Conservation (phyloP, 1,139 yeast genomes). For the Yamadazyma dendronema region DNA sequence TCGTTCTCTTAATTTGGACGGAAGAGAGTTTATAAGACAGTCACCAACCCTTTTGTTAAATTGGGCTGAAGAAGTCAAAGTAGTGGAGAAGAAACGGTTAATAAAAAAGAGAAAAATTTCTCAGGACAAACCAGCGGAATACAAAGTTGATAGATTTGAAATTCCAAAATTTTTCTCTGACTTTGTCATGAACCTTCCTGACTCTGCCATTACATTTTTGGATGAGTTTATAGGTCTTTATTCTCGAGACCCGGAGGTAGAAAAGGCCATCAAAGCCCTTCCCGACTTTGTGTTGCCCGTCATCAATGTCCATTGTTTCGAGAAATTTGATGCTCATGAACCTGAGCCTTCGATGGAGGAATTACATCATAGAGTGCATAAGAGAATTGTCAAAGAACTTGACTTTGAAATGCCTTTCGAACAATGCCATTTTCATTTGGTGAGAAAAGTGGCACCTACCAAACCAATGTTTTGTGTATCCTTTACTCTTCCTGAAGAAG, state of each 20-base stretch:
- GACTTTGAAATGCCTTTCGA: slow-evolving; percentile 47
- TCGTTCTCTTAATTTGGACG: slow-evolving; percentile 70
- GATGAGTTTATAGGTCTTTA: slow-evolving; percentile 75
- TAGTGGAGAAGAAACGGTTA: slow-evolving; percentile 27
- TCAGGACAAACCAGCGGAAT: slow-evolving; percentile 25
- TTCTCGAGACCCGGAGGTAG: slow-evolving; percentile 33
- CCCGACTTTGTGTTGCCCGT: slow-evolving; percentile 64
- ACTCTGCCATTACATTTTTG: slow-evolving; percentile 83
- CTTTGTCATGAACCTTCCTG: slow-evolving; percentile 96
- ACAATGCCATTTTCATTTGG: slow-evolving; percentile 66
- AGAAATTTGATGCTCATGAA: slow-evolving; percentile 69
- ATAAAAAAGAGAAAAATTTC: slow-evolving; percentile 34
- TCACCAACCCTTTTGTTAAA: slow-evolving; percentile 53
- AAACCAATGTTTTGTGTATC: slow-evolving; percentile 94
- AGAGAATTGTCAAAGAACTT: slow-evolving; percentile 55
- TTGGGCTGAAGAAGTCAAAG: slow-evolving; percentile 26
- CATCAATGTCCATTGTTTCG: slow-evolving; percentile 90
- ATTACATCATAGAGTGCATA: slow-evolving; percentile 60
- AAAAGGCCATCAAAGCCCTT: slow-evolving; percentile 25
- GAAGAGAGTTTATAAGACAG: slow-evolving; percentile 69
- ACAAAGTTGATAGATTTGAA: slow-evolving; percentile 26
- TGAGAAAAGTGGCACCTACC: slow-evolving; percentile 93
- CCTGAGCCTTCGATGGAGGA: slow-evolving; percentile 69
- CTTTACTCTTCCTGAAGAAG: slow-evolving; percentile 72
- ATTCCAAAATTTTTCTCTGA: slow-evolving; percentile 67